Base-by-base conservation (phyloP, 768 basidiomycete species). In the Leccinum barrowsii region DNA sequence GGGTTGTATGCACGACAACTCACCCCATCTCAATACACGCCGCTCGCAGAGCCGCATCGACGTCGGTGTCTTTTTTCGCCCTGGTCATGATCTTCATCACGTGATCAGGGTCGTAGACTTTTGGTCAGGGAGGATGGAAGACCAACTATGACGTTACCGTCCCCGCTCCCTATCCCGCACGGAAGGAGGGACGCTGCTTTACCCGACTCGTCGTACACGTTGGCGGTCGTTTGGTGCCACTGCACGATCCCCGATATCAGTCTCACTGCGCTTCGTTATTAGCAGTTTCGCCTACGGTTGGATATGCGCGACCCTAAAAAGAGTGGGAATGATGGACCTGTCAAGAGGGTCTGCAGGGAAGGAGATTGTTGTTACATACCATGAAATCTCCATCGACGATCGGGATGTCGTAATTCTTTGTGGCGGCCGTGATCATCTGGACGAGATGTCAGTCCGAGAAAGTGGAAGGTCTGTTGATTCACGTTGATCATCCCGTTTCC, bases 1-100 rank as follows among this genome's bases (percentile, higher is more conserved):
- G 28, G 0, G 22, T 48, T 19, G 42, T 44, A 19, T 47, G 12
- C 17, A 13, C 13, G 12, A 15, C 17, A 37, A 60, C 68, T 37
- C 54, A 74, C 68, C 83, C 83, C 80, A 85, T 79, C 61, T 81
- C 78, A 13, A 79, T 73, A 30, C 80, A 80, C 5, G 77, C 80
- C 1, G 78, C 76, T 3, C 82, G 76, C 63, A 82, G 72, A 24
- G 75, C 63, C 0, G 74, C 67, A 61, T 83, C 82, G 4, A 81
- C 75, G n/a, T 76, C 72, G 30, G 67, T 63, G 21, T 78, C 75
- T 52, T 72, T 74, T 58, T 77, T 81, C 3, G 75, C 79, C 52
- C 74, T 78, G 44, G 76, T 76, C 67, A 83, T 76, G 30, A 78
- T 59, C 71, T 72, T 42, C 21, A 30, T 40, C 47, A 52, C 54